Percentiles rank a stretch among this genome's conserved stretches.
Evolutionary conservation across 108 stramenopile species (phyloP).

Genomic region (Hondaea fermentalgiana): DNA sequence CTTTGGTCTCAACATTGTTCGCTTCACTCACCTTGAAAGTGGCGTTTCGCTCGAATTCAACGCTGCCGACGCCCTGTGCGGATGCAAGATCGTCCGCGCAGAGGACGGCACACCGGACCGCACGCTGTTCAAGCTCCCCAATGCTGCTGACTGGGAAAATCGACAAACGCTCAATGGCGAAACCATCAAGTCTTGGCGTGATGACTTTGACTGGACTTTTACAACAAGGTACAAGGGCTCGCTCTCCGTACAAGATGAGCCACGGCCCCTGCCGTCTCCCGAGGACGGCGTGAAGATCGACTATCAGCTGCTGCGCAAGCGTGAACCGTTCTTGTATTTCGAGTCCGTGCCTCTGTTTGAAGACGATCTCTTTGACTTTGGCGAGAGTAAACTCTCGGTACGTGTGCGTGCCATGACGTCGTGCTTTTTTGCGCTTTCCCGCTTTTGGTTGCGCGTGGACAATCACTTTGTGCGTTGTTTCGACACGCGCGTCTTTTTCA

Average conservation of each 20-base stretch:
- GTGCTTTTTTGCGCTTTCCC: neutral
- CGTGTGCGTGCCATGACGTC: neutral
- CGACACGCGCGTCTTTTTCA: neutral
- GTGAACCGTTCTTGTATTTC: neutral
- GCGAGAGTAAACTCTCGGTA: neutral
- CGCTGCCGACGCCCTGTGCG: neutral
- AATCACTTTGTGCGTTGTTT: neutral
- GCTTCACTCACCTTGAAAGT: neutral
- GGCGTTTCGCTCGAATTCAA: neutral
- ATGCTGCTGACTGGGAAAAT: neutral
- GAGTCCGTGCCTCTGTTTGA: neutral
- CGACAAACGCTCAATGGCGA: neutral
- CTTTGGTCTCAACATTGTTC: neutral
- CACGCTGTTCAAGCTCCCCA: conserved; percentile 8
- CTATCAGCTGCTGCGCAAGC: neutral
- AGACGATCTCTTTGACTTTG: conserved; percentile 5
- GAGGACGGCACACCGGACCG: neutral
- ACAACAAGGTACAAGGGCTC: neutral
- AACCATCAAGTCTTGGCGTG: neutral
- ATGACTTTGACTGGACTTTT: conserved; percentile 5
- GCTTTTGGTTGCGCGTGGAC: neutral
- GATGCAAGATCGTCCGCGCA: neutral
- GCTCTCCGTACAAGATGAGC: neutral
- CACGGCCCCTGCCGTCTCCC: neutral
- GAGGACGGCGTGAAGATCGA: neutral